Evolutionary conservation across 768 basidiomycete genomes (phyloP).

Genomic region (Serendipita sp.): DNA sequence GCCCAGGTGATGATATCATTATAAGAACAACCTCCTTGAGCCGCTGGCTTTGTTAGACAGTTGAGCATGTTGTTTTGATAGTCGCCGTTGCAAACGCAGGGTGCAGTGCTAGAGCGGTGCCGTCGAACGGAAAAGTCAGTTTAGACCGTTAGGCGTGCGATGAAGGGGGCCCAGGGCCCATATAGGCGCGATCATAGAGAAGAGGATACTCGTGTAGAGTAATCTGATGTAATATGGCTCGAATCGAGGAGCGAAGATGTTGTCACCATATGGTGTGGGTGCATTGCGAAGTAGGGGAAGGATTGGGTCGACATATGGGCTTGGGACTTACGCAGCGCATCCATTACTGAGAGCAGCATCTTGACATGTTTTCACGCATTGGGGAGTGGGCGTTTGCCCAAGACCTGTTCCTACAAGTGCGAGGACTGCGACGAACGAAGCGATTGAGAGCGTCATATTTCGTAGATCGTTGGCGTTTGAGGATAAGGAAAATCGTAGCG

Average conservation of each 20-base stretch:
- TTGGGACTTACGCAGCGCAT: not conserved
- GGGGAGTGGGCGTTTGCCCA: not conserved
- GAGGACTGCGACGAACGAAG: not conserved
- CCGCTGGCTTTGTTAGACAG: not conserved
- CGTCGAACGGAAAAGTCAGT: no score
- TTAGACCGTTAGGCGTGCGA: no score
- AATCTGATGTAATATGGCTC: no score
- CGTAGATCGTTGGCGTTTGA: not conserved
- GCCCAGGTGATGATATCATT: not conserved
- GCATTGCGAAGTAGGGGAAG: no score
- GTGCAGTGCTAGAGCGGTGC: not conserved
- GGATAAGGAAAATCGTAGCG: not conserved
- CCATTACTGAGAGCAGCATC: not conserved
- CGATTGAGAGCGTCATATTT: not conserved
- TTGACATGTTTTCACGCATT: not conserved
- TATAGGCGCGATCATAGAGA: not conserved
- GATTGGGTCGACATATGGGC: no score
- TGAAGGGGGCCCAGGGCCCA: no score
- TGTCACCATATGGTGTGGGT: no score
- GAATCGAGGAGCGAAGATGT: no score
- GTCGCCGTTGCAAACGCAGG: not conserved
- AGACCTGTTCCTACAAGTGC: not conserved
- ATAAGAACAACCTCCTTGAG: conserved; percentile 1
- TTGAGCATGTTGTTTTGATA: not conserved
- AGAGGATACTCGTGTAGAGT: not conserved